Conservation (phyloP, 1,139 yeast genomes). For the Geotrichum reessii region DNA sequence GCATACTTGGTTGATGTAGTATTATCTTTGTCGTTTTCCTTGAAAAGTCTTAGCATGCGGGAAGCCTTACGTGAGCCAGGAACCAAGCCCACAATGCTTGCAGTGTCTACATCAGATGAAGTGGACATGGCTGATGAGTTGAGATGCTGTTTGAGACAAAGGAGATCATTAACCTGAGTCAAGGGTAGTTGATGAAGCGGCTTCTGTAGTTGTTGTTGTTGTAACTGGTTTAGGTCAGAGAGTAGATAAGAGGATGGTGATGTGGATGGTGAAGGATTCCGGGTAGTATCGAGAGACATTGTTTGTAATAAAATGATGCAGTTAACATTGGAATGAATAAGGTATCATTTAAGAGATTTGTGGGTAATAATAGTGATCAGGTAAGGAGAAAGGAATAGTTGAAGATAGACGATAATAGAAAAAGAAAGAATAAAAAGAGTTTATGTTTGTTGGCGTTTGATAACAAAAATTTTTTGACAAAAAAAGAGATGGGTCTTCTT, state of each 20-base stretch:
- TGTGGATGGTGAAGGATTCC: neutral
- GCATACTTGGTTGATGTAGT: neutral
- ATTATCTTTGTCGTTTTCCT: constrained; percentile 32
- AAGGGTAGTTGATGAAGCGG: neutral
- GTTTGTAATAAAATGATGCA: neutral
- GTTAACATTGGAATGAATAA: neutral
- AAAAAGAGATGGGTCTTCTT: neutral
- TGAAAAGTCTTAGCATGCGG: constrained; percentile 45
- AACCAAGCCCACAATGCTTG: constrained; percentile 5
- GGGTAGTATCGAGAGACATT: neutral
- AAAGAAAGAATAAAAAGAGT: neutral
- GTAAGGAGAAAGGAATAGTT: too few species aligned
- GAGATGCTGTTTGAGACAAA: neutral
- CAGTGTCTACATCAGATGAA: neutral
- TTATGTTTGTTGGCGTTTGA: neutral
- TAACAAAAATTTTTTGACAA: neutral
- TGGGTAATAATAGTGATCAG: neutral
- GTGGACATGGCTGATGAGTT: neutral
- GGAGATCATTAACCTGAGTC: neutral
- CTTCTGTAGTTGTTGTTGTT: neutral
- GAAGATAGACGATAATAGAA: neutral
- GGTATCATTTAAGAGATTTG: neutral
- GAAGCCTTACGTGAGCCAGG: constrained; percentile 48
- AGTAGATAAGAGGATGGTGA: neutral
- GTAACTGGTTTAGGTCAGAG: neutral